Conservation (phyloP, 495 filamentous ascomycete genomes). For the Xylaria grammica region DNA sequence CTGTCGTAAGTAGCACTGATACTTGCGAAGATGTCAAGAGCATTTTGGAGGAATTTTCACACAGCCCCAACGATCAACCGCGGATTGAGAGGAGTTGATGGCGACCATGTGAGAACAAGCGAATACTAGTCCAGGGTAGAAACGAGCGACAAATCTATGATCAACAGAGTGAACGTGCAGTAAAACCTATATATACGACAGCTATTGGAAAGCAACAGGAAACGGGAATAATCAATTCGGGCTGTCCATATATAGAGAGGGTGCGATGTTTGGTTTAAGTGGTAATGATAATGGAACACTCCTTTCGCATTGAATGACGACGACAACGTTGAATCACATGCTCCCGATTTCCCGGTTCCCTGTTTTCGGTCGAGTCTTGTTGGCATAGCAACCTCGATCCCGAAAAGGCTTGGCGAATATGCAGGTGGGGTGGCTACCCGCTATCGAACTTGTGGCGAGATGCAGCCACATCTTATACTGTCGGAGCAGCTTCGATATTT, state of each 20-base stretch:
- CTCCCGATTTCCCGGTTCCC: neutral
- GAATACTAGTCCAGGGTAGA: neutral
- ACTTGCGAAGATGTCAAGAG: conserved; percentile 60
- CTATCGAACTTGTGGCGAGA: no score
- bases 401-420: neutral
- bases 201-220: neutral
- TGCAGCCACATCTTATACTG: no score
- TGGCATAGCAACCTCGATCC: neutral
- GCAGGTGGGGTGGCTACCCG: neutral
- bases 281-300: neutral
- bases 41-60: conserved; percentile 33
- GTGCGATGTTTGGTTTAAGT: neutral
- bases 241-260: neutral
- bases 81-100: neutral
- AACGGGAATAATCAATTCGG: neutral
- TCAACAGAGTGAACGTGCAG: neutral
- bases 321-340: neutral
- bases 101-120: neutral
- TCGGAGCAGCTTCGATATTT: no score
- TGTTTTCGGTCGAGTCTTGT: neutral
- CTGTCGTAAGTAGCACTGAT: conserved; percentile 54
- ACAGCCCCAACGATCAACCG: neutral
- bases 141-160: neutral
- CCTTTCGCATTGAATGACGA: neutral
- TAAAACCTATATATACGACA: conserved; percentile 20